Percentiles rank a stretch among this genome's conserved stretches.
Evolutionary conservation across 495 filamentous ascomycete genomes (phyloP).

Genomic region (Collariella sp.): DNA sequence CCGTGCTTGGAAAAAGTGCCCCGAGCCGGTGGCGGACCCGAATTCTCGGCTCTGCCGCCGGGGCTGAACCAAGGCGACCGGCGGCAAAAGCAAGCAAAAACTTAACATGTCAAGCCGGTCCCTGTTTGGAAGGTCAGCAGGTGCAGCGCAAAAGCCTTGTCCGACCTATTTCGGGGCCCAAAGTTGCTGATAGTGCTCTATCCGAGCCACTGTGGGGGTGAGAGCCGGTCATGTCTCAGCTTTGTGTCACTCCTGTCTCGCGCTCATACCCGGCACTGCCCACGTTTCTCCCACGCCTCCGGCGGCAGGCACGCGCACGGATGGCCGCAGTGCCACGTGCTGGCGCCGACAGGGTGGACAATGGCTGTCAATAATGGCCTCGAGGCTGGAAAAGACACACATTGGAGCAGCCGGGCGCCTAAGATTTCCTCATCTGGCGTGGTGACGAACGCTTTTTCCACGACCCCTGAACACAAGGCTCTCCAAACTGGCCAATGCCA

Average conservation of each 20-base stretch:
- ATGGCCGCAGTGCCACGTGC: constrained; percentile 17
- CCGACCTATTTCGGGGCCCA: background rate
- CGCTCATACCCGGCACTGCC: constrained; percentile 10
- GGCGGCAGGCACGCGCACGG: constrained; percentile 2
- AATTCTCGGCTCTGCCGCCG: constrained; percentile 5
- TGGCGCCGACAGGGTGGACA: background rate
- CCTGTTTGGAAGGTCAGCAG: constrained; percentile 2
- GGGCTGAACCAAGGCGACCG: constrained; percentile 5
- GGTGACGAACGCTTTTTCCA: background rate
- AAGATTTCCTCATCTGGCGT: constrained; percentile 2
- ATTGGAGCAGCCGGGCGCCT: constrained; percentile 1
- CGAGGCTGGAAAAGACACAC: background rate
- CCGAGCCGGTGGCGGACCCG: constrained; percentile 5
- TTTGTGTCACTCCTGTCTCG: constrained; percentile 24
- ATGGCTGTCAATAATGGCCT: constrained; percentile 11
- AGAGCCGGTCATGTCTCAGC: constrained; percentile 16
- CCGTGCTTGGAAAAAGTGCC: background rate
- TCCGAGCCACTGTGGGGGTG: constrained; percentile 3
- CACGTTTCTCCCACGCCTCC: constrained; percentile 14
- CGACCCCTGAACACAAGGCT: background rate
- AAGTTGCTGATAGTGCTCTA: constrained; percentile 4
- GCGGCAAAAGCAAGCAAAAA: background rate
- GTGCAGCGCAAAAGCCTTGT: background rate
- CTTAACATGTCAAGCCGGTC: background rate
- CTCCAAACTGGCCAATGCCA: background rate